Evolutionary conservation across 2,329 filamentous ascomycete genomes (phyloP).

Genomic region (Cytospora schulzeri): DNA sequence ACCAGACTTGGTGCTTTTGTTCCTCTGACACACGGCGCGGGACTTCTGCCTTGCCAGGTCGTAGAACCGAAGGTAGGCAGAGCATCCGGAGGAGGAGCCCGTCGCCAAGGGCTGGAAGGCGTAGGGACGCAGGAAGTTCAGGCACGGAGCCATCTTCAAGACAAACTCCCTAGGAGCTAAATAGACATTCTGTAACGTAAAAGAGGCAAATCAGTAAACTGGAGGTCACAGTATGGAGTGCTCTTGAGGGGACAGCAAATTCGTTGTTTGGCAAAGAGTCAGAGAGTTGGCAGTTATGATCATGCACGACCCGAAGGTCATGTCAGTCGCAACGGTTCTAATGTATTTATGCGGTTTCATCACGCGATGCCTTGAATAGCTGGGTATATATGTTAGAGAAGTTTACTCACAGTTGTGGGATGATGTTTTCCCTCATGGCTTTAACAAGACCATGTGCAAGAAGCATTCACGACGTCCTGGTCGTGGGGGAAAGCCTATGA

Average conservation of each 20-base stretch:
- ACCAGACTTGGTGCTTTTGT: not conserved
- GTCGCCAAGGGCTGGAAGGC: slow-evolving; percentile 45
- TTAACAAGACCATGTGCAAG: not conserved
- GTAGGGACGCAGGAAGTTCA: slow-evolving; percentile 60
- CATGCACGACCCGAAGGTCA: slow-evolving; percentile 48
- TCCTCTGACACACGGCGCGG: slow-evolving; percentile 4
- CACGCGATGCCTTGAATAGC: slow-evolving; percentile 34
- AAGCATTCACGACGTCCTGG: not conserved
- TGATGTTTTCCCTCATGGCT: not conserved
- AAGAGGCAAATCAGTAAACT: not conserved
- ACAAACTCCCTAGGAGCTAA: slow-evolving; percentile 6
- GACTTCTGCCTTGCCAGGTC: slow-evolving; percentile 37
- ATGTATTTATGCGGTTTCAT: slow-evolving; percentile 52
- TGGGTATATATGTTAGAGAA: slow-evolving; percentile 25
- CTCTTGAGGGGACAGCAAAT: not conserved
- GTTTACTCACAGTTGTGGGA: slow-evolving; percentile 10
- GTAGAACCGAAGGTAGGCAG: slow-evolving; percentile 53
- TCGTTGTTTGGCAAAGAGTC: slow-evolving; percentile 33
- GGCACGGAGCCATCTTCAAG: slow-evolving; percentile 49
- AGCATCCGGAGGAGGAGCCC: slow-evolving; percentile 34
- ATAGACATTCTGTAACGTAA: slow-evolving; percentile 27
- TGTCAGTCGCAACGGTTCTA: slow-evolving; percentile 64
- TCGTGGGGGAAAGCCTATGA: not conserved
- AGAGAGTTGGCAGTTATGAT: slow-evolving; percentile 56
- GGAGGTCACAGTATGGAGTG: not conserved